A percentile compares a stretch with the other conserved stretches of the same genome.
Conservation (phyloP, 305 asterid genomes). For the Fraxinus velutina region DNA sequence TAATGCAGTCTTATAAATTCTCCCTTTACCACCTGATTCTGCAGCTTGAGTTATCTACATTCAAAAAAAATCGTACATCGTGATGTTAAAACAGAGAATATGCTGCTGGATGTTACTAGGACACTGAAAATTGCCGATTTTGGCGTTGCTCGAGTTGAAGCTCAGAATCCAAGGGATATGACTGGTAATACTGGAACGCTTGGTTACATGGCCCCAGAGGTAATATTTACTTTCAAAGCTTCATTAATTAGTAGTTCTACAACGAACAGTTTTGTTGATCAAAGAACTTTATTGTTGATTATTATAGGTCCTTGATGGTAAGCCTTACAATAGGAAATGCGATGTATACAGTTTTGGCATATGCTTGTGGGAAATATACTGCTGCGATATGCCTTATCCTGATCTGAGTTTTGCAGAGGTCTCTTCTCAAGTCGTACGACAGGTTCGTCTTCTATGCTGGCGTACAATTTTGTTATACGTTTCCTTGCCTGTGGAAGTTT, state of each 20-base stretch:
- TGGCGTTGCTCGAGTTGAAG: constrained; percentile 48
- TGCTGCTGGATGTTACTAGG: constrained; percentile 32
- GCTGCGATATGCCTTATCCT: constrained; percentile 39
- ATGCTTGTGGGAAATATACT: constrained; percentile 51
- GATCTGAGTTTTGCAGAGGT: constrained; percentile 47
- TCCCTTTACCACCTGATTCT: constrained; percentile 2
- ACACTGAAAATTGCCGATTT: constrained; percentile 45
- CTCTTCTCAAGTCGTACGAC: constrained; percentile 41
- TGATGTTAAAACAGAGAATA: constrained; percentile 46
- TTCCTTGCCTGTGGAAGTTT: background rate
- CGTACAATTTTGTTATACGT: background rate
- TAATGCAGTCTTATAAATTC: background rate
- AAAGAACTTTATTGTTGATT: background rate
- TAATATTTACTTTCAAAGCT: constrained; percentile 10
- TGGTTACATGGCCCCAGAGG: constrained; percentile 54
- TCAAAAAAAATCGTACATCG: constrained; percentile 44
- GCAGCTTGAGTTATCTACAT: constrained; percentile 50
- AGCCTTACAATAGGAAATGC: constrained; percentile 47
- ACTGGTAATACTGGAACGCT: constrained; percentile 50
- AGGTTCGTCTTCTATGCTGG: constrained; percentile 20
- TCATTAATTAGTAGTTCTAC: background rate
- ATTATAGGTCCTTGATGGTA: constrained; percentile 44
- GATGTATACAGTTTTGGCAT: constrained; percentile 45
- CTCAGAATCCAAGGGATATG: constrained; percentile 51
- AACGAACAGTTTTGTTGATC: background rate